Percentiles rank a stretch among this genome's conserved stretches.
phyloP scores from a whole-genome alignment of 2,329 filamentous ascomycete species.

The Penicillium polonicum region DNA sequence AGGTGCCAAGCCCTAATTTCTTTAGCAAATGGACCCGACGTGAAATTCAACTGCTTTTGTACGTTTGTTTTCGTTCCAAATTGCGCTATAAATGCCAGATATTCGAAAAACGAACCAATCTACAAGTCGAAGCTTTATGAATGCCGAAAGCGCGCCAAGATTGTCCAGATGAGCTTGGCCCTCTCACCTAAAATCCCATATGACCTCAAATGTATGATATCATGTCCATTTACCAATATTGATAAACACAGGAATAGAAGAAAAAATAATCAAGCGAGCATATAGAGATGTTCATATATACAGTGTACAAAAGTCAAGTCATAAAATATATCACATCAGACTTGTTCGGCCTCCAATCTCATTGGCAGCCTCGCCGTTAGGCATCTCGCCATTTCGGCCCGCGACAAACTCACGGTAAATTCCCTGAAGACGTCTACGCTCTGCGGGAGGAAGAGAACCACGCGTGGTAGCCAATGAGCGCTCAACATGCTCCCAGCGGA shows the following conservation, averaged over 20 bases:
- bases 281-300: constrained; percentile 19
- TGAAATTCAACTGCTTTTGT: not conserved
- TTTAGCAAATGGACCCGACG: not conserved
- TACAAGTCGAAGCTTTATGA: not conserved
- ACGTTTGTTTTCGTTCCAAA: not conserved
- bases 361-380: constrained; percentile 83
- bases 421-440: constrained; percentile 68
- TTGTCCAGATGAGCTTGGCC: not conserved
- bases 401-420: constrained; percentile 95
- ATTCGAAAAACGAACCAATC: not conserved
- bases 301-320: constrained; percentile 14
- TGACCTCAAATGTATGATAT: not conserved
- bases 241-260: constrained; percentile 11
- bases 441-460: constrained; percentile 76
- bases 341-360: constrained; percentile 91
- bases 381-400: constrained; percentile 92
- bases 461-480: constrained; percentile 74
- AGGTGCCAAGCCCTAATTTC: not conserved
- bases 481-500: constrained; percentile 79
- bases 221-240: constrained; percentile 2
- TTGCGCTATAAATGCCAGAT: too few relatives aligned
- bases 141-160: not conserved
- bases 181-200: not conserved
- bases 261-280: not conserved
- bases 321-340: constrained; percentile 66